phyloP scores from a whole-genome alignment of 2,329 filamentous ascomycete genomes.

The Alternaria ventricosa region DNA sequence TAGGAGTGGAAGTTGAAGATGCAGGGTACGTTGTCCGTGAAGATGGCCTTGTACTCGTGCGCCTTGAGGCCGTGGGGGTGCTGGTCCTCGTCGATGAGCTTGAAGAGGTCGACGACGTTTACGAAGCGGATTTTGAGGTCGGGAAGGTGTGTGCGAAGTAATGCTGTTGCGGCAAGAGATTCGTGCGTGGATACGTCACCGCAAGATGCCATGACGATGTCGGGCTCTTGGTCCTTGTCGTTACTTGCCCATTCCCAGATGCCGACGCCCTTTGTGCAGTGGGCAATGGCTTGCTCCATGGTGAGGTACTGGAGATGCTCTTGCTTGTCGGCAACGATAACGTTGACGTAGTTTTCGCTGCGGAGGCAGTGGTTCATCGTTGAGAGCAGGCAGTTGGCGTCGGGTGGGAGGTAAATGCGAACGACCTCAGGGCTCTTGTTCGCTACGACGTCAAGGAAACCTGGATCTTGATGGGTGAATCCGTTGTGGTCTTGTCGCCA shows the following conservation, averaged over 20 bases:
- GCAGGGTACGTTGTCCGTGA: conserved; percentile 74
- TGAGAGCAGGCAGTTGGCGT: conserved; percentile 78
- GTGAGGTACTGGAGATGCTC: conserved; percentile 77
- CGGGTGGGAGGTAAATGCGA: conserved; percentile 80
- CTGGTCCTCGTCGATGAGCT: conserved; percentile 71
- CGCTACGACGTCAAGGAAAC: conserved; percentile 76
- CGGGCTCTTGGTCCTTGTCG: conserved; percentile 71
- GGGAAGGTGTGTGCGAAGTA: conserved; percentile 74
- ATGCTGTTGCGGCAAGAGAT: conserved; percentile 74
- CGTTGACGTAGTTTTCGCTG: conserved; percentile 80
- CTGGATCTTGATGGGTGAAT: conserved; percentile 81
- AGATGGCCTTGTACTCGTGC: conserved; percentile 70
- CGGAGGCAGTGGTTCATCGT: conserved; percentile 78
- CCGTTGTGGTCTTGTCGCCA: conserved; percentile 87
- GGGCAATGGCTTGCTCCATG: conserved; percentile 74
- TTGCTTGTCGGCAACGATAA: conserved; percentile 81
- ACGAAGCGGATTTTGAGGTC: conserved; percentile 78
- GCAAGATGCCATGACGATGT: conserved; percentile 77
- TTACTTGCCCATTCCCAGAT: conserved; percentile 82
- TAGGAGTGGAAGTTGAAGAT: conserved; percentile 89
- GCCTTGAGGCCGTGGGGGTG: conserved; percentile 72
- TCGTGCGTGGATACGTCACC: conserved; percentile 79
- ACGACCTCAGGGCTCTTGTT: conserved; percentile 83
- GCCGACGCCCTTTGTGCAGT: conserved; percentile 79
- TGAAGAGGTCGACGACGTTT: conserved; percentile 83